phyloP scores from a whole-genome alignment of 768 basidiomycete genomes.

The Basidioascus undulatus region DNA sequence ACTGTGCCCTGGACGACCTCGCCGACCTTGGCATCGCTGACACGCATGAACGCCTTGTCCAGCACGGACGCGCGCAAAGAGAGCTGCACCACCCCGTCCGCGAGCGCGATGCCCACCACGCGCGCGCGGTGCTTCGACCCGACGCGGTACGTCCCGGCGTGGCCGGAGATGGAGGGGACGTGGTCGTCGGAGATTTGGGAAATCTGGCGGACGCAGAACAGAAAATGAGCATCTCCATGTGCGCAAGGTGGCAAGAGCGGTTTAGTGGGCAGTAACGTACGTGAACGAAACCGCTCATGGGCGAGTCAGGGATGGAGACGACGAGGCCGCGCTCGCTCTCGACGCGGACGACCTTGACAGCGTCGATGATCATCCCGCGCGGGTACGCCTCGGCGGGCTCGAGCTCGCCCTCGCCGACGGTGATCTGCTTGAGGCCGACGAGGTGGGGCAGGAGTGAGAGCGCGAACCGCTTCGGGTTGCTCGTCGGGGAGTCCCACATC shows the following conservation, averaged over 20 bases:
- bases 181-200: conserved; percentile 84
- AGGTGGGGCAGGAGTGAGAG: conserved; percentile 52
- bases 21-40: conserved; percentile 59
- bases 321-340: conserved; percentile 64
- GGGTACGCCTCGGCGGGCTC: conserved; percentile 42
- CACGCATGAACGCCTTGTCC: conserved; percentile 62
- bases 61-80: conserved; percentile 60
- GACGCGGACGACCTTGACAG: conserved; percentile 44
- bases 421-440: conserved; percentile 24
- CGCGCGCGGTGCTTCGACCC: conserved; percentile 62
- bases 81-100: conserved; percentile 76
- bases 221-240: background rate
- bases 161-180: conserved; percentile 39
- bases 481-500: conserved; percentile 45
- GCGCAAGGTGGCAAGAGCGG: too few species aligned
- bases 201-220: conserved; percentile 56
- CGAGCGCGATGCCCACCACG: conserved; percentile 56
- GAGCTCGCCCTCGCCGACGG: conserved; percentile 16
- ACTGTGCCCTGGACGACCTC: conserved; percentile 48
- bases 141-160: conserved; percentile 53
- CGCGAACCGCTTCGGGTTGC: conserved; percentile 60
- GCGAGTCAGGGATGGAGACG: conserved; percentile 31
- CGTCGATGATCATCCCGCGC: conserved; percentile 45
- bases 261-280: too few species aligned
- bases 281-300: conserved; percentile 45